Evolutionary conservation across 148 eudicot species (phyloP).

Genomic region (Vaccinium corymbosum): DNA sequence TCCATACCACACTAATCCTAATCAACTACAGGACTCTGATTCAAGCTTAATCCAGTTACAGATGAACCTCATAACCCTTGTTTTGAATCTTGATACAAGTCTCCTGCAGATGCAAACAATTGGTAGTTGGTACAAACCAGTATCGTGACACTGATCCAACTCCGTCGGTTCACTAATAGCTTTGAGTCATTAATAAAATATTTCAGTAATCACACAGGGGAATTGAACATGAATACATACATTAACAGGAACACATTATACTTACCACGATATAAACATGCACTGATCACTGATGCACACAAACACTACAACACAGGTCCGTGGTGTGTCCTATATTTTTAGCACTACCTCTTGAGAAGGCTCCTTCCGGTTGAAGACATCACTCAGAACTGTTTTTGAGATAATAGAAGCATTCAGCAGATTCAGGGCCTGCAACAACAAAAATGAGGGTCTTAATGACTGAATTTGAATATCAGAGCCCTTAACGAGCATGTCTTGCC

Average conservation of each 20-base stretch:
- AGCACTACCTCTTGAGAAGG: neutral
- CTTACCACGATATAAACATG: neutral
- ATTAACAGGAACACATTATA: neutral
- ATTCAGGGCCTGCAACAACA: conserved; percentile 11
- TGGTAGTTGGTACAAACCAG: neutral
- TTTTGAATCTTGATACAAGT: neutral
- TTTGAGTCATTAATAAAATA: neutral
- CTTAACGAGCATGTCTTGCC: neutral
- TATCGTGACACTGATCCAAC: neutral
- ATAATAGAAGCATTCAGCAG: neutral
- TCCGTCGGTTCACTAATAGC: neutral
- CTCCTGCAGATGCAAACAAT: neutral
- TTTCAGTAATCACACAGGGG: neutral
- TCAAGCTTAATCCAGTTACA: neutral
- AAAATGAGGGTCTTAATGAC: neutral
- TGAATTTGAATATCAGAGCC: conserved; percentile 1
- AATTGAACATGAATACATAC: neutral
- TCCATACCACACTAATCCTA: neutral
- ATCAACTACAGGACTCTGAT: neutral
- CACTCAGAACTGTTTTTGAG: conserved; percentile 11
- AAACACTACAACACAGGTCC: neutral
- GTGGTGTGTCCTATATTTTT: neutral
- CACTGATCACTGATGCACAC: neutral
- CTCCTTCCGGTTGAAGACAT: conserved; percentile 7
- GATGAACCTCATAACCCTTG: neutral